Evolutionary conservation across 345 rosid genomes (phyloP).

Genomic region (Citrus mangshanensis): DNA sequence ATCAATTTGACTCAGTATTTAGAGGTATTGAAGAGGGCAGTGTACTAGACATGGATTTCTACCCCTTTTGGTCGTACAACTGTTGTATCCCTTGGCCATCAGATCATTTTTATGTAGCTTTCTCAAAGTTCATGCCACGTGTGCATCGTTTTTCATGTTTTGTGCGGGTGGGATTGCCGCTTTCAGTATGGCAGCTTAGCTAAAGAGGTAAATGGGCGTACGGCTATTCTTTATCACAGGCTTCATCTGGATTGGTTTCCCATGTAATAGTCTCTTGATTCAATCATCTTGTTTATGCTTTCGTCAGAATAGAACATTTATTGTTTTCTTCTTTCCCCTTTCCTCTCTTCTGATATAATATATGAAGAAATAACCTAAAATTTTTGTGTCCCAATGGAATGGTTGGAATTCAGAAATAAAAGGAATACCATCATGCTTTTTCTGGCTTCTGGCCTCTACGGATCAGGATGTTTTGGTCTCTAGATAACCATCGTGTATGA

Average conservation of each 20-base stretch:
- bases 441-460: background rate
- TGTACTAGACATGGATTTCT: background rate
- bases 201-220: too few species aligned
- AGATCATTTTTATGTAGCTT: too few species aligned
- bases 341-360: background rate
- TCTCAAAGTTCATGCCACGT: too few species aligned
- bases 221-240: too few species aligned
- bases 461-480: background rate
- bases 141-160: too few species aligned
- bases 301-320: background rate
- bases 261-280: constrained; percentile 44
- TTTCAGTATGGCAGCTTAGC: too few species aligned
- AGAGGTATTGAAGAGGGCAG: background rate
- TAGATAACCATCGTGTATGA: background rate
- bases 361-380: background rate
- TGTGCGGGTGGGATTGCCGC: too few species aligned
- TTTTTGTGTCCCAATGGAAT: background rate
- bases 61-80: background rate
- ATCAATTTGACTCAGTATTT: background rate
- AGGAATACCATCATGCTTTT: background rate
- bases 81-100: background rate
- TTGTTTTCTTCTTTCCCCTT: background rate
- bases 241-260: constrained; percentile 69
- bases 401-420: background rate
- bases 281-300: constrained; percentile 10